Conservation (phyloP, 495 filamentous ascomycete genomes). For the Penicillium macrosclerotiorum region DNA sequence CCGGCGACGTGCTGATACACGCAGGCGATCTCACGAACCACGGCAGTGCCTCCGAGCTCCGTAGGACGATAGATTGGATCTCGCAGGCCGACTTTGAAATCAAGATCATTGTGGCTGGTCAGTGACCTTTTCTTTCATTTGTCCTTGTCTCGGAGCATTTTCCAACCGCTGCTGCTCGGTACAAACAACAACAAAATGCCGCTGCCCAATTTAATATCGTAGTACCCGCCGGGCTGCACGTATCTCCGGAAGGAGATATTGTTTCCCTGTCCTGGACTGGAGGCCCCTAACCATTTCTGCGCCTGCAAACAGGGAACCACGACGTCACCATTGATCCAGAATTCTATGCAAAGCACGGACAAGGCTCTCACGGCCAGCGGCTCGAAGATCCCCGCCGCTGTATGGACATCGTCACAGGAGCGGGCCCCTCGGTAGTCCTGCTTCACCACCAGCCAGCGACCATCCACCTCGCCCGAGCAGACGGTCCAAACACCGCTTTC, state of each 20-base stretch:
- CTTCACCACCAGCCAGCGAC: conserved; percentile 61
- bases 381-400: conserved; percentile 57
- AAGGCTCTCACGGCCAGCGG: conserved; percentile 57
- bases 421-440: conserved; percentile 59
- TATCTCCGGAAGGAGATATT: too few relatives aligned
- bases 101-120: conserved; percentile 60
- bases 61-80: conserved; percentile 56
- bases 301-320: conserved; percentile 65
- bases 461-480: conserved; percentile 53
- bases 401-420: conserved; percentile 48
- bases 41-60: conserved; percentile 51
- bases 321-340: conserved; percentile 68
- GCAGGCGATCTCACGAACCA: conserved; percentile 61
- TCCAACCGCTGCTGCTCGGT: too few relatives aligned
- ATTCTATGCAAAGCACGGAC: conserved; percentile 59
- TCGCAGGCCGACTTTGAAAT: conserved; percentile 53
- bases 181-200: too few relatives aligned
- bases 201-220: too few relatives aligned
- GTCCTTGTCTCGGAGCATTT: too few relatives aligned
- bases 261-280: too few relatives aligned
- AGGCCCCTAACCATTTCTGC: neutral
- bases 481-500: conserved; percentile 64
- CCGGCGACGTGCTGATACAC: conserved; percentile 61
- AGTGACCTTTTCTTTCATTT: conserved; percentile 12
- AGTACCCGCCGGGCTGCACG: too few relatives aligned